Conservation (phyloP, 768 basidiomycete genomes). For the Mycena albidolilacea region DNA sequence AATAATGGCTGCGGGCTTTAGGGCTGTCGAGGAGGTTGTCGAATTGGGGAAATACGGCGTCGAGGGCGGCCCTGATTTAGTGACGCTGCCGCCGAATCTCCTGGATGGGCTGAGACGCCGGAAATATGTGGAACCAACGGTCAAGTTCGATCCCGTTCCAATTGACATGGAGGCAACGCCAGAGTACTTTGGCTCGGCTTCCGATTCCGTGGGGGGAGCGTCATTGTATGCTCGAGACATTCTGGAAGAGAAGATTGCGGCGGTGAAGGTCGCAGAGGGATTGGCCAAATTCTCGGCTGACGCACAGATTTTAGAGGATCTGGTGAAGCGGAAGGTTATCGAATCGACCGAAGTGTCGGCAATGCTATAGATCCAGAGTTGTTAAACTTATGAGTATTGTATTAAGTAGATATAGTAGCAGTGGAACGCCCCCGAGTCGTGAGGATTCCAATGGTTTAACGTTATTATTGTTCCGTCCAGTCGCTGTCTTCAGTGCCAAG, state of each 20-base stretch:
- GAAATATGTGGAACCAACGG: constrained; percentile 9
- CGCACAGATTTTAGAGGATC: constrained; percentile 47
- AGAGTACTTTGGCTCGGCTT: constrained; percentile 13
- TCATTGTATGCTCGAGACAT: constrained; percentile 44
- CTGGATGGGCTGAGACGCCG: constrained; percentile 45
- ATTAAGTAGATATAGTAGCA: not conserved
- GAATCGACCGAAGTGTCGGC: constrained; percentile 21
- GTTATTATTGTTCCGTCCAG: too few relatives aligned
- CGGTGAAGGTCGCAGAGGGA: constrained; percentile 55
- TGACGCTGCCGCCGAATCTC: constrained; percentile 54
- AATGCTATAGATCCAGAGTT: constrained; percentile 22
- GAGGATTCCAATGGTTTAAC: too few relatives aligned
- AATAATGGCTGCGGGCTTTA: constrained; percentile 55
- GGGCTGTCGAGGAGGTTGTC: constrained; percentile 50
- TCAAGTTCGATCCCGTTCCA: constrained; percentile 12
- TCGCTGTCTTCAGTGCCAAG: too few relatives aligned
- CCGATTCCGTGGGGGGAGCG: constrained; percentile 35
- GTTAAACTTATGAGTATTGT: constrained; percentile 11
- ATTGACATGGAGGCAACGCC: constrained; percentile 1
- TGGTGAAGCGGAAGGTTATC: constrained; percentile 38
- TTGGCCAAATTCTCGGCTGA: constrained; percentile 53
- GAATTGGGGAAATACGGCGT: constrained; percentile 47
- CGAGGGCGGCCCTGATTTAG: constrained; percentile 47
- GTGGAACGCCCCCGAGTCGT: too few relatives aligned
- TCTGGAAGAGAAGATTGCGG: constrained; percentile 45